Evolutionary conservation across 2,329 filamentous ascomycete species (phyloP).

Genomic region (Aureobasidium sp.): DNA sequence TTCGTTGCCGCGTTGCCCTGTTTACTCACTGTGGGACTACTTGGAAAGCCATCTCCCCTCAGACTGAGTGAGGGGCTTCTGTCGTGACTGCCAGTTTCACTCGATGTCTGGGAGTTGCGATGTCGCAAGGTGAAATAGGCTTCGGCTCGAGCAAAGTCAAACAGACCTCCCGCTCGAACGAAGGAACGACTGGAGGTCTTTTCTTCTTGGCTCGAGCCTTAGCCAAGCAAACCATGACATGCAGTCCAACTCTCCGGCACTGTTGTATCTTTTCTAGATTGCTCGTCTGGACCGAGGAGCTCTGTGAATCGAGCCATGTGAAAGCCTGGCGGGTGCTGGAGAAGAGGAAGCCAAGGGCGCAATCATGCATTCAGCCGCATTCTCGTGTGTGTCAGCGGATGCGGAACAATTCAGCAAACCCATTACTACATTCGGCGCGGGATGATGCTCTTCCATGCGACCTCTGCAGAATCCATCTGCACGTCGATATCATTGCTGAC

Average conservation of each 20-base stretch:
- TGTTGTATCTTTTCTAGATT: neutral
- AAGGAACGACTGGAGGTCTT: neutral
- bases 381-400: conserved; percentile 4
- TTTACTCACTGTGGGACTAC: neutral
- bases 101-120: neutral
- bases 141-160: neutral
- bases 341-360: neutral
- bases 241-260: neutral
- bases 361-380: conserved; percentile 5
- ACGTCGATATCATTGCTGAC: conserved; percentile 13
- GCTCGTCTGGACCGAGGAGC: neutral
- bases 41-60: neutral
- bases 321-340: neutral
- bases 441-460: conserved; percentile 9
- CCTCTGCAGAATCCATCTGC: conserved; percentile 11
- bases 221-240: conserved; percentile 1
- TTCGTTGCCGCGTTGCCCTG: neutral
- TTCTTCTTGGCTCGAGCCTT: neutral
- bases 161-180: neutral
- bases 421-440: conserved; percentile 3
- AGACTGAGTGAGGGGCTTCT: neutral
- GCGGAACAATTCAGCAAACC: neutral
- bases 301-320: neutral
- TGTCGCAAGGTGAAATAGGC: neutral
- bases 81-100: neutral